phyloP scores from a whole-genome alignment of 768 basidiomycete genomes.

The Stropharia rugosoannulata region DNA sequence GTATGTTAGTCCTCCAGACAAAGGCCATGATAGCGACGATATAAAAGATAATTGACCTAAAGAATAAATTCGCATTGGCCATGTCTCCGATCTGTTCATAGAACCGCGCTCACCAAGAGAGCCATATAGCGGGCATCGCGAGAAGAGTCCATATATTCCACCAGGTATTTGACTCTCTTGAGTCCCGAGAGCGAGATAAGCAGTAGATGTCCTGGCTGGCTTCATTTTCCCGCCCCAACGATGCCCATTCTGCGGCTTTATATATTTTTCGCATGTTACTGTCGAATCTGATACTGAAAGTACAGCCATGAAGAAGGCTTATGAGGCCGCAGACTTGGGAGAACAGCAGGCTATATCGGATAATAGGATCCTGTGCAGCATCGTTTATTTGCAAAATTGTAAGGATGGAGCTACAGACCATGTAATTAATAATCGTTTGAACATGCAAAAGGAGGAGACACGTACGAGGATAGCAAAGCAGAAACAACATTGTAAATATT shows the following conservation, averaged over 20 bases:
- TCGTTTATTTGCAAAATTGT: slow-evolving; percentile 28
- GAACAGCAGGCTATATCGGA: slow-evolving; percentile 51
- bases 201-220: neutral
- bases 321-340: slow-evolving; percentile 57
- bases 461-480: slow-evolving; percentile 24
- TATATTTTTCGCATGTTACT: slow-evolving; percentile 58
- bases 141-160: slow-evolving; percentile 70
- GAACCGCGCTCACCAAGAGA: slow-evolving; percentile 45
- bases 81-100: too few species aligned
- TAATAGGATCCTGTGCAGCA: slow-evolving; percentile 48
- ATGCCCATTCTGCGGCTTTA: slow-evolving; percentile 59
- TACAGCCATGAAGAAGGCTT: slow-evolving; percentile 60
- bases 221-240: slow-evolving; percentile 31
- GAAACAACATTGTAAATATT: slow-evolving; percentile 29
- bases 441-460: neutral
- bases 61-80: neutral
- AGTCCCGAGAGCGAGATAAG: slow-evolving; percentile 41
- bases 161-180: slow-evolving; percentile 28
- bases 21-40: slow-evolving; percentile 55
- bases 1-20: slow-evolving; percentile 52
- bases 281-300: slow-evolving; percentile 60
- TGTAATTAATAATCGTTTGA: neutral
- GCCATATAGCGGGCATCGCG: slow-evolving; percentile 60
- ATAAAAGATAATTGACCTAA: slow-evolving; percentile 56
- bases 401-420: slow-evolving; percentile 24